These are phyloP conservation scores for Acer yangbiense DNA, from an alignment of 345 rosid genomes.

Conservation along the genomic window DNA sequence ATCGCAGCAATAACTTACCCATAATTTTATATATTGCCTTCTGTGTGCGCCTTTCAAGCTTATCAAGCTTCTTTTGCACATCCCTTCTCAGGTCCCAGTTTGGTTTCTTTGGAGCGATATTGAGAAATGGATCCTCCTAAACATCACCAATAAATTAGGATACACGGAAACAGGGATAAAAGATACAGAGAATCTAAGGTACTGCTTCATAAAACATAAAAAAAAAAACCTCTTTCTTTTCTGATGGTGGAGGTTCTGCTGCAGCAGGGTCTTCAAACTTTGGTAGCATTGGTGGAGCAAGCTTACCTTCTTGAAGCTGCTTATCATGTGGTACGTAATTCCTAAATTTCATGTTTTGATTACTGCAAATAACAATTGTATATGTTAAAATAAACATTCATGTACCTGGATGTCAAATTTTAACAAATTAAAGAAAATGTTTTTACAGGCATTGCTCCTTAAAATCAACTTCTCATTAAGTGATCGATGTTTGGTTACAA, in stretches of 20 bases:
- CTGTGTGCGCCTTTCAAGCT: constrained; percentile 86
- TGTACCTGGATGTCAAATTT: background rate
- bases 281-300: constrained; percentile 83
- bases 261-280: constrained; percentile 86
- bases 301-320: constrained; percentile 87
- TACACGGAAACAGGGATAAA: background rate
- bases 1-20: constrained; percentile 51
- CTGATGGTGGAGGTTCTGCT: constrained; percentile 54
- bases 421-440: background rate
- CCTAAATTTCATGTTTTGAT: constrained; percentile 76
- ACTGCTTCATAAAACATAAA: constrained; percentile 9
- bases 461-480: background rate
- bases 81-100: constrained; percentile 96
- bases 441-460: background rate
- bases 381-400: constrained; percentile 10
- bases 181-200: background rate
- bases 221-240: constrained; percentile 61
- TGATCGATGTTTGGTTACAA: background rate
- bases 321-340: constrained; percentile 94
- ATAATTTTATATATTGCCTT: constrained; percentile 77
- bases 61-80: constrained; percentile 94
- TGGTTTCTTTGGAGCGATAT: constrained; percentile 97
- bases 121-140: constrained; percentile 96
- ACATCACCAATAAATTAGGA: background rate
- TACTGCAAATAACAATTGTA: constrained; percentile 40